phyloP scores from a whole-genome alignment of 2,329 filamentous ascomycete genomes.

The Penicillium sp. region DNA sequence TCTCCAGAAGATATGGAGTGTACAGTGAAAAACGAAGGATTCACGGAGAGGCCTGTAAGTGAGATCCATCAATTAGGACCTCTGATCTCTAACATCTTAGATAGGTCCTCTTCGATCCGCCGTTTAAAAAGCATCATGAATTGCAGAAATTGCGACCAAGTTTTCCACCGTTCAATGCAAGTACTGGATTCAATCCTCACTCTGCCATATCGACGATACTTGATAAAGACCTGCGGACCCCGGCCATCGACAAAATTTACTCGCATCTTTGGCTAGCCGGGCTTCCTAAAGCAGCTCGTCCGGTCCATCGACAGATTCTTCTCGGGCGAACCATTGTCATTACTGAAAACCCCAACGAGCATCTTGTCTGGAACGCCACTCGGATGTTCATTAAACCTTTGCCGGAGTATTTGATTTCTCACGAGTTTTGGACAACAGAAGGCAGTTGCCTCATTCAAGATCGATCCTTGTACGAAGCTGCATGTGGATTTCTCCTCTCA shows the following conservation, averaged over 20 bases:
- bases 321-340: conserved; percentile 46
- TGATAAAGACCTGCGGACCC: background rate
- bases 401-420: conserved; percentile 32
- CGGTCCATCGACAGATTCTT: conserved; percentile 45
- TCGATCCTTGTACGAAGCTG: background rate
- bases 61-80: background rate
- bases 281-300: conserved; percentile 13
- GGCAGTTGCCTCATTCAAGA: background rate
- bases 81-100: background rate
- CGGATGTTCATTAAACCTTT: conserved; percentile 51
- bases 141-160: background rate
- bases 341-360: conserved; percentile 47
- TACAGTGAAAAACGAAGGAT: background rate
- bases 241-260: conserved; percentile 1
- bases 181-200: background rate
- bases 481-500: conserved; percentile 1
- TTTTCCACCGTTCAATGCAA: background rate
- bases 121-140: conserved; percentile 1
- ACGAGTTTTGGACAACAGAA: conserved; percentile 23
- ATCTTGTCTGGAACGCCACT: conserved; percentile 44
- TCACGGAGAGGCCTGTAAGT: background rate
- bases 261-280: conserved; percentile 17
- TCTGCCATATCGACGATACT: background rate
- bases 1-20: background rate
- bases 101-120: background rate